Evolutionary conservation across 768 basidiomycete genomes (phyloP).

Genomic region (Amanita rubescens): DNA sequence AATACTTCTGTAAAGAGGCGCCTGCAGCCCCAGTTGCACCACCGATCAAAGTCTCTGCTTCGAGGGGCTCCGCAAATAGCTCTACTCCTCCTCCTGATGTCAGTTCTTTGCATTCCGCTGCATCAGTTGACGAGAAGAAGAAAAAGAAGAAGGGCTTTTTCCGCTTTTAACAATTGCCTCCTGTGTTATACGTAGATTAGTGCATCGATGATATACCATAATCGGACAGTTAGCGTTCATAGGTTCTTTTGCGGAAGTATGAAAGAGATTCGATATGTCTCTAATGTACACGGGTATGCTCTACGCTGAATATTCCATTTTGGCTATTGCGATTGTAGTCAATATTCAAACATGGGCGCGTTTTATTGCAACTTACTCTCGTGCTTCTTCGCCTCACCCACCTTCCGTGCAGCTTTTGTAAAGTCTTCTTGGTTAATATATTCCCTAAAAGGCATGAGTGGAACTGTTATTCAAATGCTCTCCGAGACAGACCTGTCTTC

Average conservation of each 20-base stretch:
- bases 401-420: conserved; percentile 92
- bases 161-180: conserved; percentile 36
- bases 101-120: conserved; percentile 23
- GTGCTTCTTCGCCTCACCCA: conserved; percentile 95
- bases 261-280: conserved; percentile 5
- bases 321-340: conserved; percentile 27
- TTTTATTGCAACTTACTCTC: conserved; percentile 61
- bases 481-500: conserved; percentile 68
- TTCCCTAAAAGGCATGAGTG: conserved; percentile 36
- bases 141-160: conserved; percentile 78
- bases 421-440: conserved; percentile 93
- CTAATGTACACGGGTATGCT: conserved; percentile 13
- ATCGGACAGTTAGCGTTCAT: neutral
- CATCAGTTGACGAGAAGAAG: conserved; percentile 43
- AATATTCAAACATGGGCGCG: conserved; percentile 3
- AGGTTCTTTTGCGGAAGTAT: no score
- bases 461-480: neutral
- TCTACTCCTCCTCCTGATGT: conserved; percentile 39
- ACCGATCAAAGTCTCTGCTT: conserved; percentile 26
- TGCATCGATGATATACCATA: conserved; percentile 11
- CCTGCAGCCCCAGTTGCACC: conserved; percentile 42
- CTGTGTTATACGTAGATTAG: conserved; percentile 6
- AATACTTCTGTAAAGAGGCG: conserved; percentile 62
- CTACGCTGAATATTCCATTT: conserved; percentile 47
- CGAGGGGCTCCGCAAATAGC: conserved; percentile 36